A percentile compares a stretch with the other conserved stretches of the same genome.
phyloP scores from a whole-genome alignment of 2,329 filamentous ascomycete species.

The Sphaerulina musiva region DNA sequence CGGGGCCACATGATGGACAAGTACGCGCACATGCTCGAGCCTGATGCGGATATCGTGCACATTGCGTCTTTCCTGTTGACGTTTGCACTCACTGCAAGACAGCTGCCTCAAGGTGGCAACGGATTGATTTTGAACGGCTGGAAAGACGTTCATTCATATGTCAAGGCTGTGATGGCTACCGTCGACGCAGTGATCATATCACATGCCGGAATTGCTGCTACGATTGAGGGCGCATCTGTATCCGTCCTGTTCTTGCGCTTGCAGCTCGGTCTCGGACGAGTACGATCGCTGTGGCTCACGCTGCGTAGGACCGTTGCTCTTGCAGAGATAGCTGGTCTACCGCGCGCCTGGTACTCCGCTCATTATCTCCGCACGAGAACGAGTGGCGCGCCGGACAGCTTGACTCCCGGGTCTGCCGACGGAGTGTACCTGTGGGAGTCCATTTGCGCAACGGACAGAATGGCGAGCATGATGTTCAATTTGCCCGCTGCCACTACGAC shows the following conservation, averaged over 20 bases:
- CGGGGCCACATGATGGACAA: constrained; percentile 23
- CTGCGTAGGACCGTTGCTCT: constrained; percentile 36
- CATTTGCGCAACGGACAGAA: constrained; percentile 15
- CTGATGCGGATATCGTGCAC: constrained; percentile 23
- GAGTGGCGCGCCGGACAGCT: not conserved
- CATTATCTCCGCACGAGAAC: not conserved
- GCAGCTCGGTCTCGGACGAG: constrained; percentile 33
- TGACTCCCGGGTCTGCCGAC: not conserved
- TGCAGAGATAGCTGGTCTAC: constrained; percentile 37
- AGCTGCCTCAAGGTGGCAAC: constrained; percentile 17
- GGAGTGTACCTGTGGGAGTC: constrained; percentile 10
- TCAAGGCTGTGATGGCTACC: constrained; percentile 24
- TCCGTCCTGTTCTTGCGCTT: constrained; percentile 34
- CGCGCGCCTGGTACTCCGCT: constrained; percentile 19
- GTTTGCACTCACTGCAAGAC: constrained; percentile 29
- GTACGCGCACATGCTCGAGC: constrained; percentile 24
- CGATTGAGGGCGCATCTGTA: constrained; percentile 31
- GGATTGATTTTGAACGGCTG: constrained; percentile 5
- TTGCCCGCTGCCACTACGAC: constrained; percentile 32
- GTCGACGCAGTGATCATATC: constrained; percentile 29
- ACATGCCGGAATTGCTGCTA: constrained; percentile 32
- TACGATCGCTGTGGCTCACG: constrained; percentile 35
- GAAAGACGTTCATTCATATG: constrained; percentile 16
- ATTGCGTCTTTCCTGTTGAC: constrained; percentile 29
- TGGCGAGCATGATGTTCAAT: constrained; percentile 27